A percentile compares a stretch with the other conserved stretches of the same genome.
Evolutionary conservation across 1,284 basidiomycete species (phyloP).

Genomic region (Trichosporon inkin): DNA sequence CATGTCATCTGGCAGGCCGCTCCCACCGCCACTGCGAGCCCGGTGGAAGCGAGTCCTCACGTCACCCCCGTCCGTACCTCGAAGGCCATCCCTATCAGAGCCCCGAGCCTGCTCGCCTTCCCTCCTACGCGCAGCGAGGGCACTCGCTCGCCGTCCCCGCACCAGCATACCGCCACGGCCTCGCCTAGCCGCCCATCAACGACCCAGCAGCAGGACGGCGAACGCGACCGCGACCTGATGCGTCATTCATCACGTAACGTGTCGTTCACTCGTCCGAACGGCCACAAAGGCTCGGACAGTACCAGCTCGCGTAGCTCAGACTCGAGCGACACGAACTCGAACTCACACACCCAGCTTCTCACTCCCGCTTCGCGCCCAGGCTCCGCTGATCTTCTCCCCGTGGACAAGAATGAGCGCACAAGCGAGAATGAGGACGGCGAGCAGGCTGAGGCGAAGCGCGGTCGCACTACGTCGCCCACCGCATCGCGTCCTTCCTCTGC

Average conservation of each 20-base stretch:
- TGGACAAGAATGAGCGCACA: slow-evolving; percentile 1
- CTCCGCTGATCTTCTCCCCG: slow-evolving; percentile 37
- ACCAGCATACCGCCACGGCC: slow-evolving; percentile 31
- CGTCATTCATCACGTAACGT: slow-evolving; percentile 11
- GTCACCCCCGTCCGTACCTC: slow-evolving; percentile 36
- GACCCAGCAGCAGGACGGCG: background rate
- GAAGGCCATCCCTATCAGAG: slow-evolving; percentile 46
- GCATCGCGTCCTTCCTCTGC: slow-evolving; percentile 18
- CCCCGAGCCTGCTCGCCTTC: slow-evolving; percentile 43
- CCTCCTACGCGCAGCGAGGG: slow-evolving; percentile 37
- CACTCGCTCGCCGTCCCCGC: slow-evolving; percentile 19
- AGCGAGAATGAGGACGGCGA: slow-evolving; percentile 18
- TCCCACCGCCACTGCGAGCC: slow-evolving; percentile 10
- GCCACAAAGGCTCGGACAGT: slow-evolving; percentile 21
- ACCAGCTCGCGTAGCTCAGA: slow-evolving; percentile 33
- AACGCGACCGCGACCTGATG: slow-evolving; percentile 4
- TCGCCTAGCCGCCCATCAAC: slow-evolving; percentile 4
- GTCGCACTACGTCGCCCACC: slow-evolving; percentile 13
- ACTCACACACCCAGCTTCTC: slow-evolving; percentile 36
- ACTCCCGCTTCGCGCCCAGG: slow-evolving; percentile 42
- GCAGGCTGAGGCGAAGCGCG: slow-evolving; percentile 10
- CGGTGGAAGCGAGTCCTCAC: slow-evolving; percentile 12
- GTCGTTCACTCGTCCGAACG: slow-evolving; percentile 11
- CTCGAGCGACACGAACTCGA: slow-evolving; percentile 36
- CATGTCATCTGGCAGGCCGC: slow-evolving; percentile 44